Conservation (phyloP, 2,329 filamentous ascomycete species). For the Microsporum audouinii region DNA sequence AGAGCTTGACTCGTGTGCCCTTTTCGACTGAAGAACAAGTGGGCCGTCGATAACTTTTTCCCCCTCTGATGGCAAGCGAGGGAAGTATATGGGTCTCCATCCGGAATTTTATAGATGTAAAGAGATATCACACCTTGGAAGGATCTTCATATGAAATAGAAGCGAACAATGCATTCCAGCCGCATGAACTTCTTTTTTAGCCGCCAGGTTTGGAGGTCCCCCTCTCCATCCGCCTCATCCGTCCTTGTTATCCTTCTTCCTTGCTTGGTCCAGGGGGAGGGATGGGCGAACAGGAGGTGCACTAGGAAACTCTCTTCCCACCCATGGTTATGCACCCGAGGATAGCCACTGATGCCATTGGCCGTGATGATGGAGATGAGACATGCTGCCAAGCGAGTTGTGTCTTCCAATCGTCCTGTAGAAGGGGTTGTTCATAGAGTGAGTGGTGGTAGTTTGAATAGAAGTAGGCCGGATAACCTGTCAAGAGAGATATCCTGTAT, state of each 20-base stretch:
- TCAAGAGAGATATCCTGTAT: background rate
- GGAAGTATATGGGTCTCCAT: background rate
- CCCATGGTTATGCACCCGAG: conserved; percentile 9
- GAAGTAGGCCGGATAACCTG: background rate
- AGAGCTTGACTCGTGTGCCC: background rate
- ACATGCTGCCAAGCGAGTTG: conserved; percentile 12
- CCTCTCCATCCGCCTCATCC: background rate
- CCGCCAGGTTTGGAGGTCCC: background rate
- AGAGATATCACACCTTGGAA: background rate
- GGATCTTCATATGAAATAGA: background rate
- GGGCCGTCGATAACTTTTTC: background rate
- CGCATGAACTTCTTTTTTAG: background rate
- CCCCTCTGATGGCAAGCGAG: background rate
- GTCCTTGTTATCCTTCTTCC: background rate
- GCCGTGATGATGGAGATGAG: conserved; percentile 9
- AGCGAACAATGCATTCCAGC: background rate
- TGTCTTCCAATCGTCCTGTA: conserved; percentile 3
- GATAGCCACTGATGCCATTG: conserved; percentile 6
- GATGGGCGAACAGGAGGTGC: background rate
- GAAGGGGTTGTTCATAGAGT: background rate
- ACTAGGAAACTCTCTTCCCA: background rate
- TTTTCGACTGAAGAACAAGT: background rate
- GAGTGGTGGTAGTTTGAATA: background rate
- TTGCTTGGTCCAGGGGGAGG: background rate
- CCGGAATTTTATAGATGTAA: background rate